Evolutionary conservation across 768 basidiomycete genomes (phyloP).

Genomic region (Strobilomyces confusus): DNA sequence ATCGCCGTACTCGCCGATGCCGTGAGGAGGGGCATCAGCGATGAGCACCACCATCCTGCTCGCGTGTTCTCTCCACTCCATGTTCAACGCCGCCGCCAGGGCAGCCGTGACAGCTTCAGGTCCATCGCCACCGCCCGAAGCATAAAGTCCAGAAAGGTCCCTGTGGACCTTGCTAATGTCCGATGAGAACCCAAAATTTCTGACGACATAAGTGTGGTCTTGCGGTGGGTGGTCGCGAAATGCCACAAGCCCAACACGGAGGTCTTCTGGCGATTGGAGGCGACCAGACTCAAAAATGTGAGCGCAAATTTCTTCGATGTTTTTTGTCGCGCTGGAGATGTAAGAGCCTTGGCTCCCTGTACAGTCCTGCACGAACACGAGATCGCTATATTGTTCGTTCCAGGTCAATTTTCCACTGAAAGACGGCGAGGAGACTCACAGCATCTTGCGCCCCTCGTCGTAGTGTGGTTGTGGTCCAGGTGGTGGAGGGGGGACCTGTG

Average conservation of each 20-base stretch:
- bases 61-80: constrained; percentile 87
- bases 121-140: constrained; percentile 90
- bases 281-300: constrained; percentile 94
- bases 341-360: constrained; percentile 90
- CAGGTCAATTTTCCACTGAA: constrained; percentile 14
- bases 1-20: constrained; percentile 95
- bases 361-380: constrained; percentile 94
- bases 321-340: constrained; percentile 91
- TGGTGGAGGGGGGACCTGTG: constrained; percentile 32
- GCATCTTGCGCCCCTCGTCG: constrained; percentile 60
- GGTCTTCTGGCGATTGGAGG: constrained; percentile 81
- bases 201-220: constrained; percentile 91
- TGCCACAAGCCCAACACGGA: constrained; percentile 88
- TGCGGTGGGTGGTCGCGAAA: constrained; percentile 98
- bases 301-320: constrained; percentile 92
- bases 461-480: constrained; percentile 28
- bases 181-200: constrained; percentile 92
- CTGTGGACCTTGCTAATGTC: constrained; percentile 85
- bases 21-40: constrained; percentile 97
- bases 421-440: constrained; percentile 45
- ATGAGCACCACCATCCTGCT: constrained; percentile 97
- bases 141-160: constrained; percentile 79
- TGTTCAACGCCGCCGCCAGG: constrained; percentile 76
- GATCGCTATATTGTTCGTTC: constrained; percentile 53
- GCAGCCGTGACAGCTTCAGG: constrained; percentile 97